phyloP scores from a whole-genome alignment of 768 basidiomycete species.

The Termitomyces sp. region DNA sequence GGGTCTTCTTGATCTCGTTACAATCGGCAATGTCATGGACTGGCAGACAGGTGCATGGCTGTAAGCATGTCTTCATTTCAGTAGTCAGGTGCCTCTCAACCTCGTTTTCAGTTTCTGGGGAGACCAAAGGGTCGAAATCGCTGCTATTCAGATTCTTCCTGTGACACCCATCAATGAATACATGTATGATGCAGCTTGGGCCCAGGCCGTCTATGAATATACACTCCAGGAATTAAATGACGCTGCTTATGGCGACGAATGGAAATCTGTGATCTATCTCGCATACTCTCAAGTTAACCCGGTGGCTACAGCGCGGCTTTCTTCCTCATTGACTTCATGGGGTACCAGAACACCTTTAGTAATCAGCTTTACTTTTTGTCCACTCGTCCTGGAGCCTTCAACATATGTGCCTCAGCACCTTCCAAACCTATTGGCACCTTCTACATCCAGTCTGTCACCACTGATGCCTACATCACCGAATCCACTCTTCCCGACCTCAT shows the following conservation, averaged over 20 bases:
- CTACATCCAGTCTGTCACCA: slow-evolving; percentile 25
- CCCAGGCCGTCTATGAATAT: slow-evolving; percentile 27
- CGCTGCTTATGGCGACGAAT: slow-evolving; percentile 27
- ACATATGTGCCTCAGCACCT: slow-evolving; percentile 26
- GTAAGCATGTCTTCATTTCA: slow-evolving; percentile 19
- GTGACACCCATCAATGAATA: slow-evolving; percentile 34
- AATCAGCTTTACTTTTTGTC: slow-evolving; percentile 32
- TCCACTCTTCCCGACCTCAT: slow-evolving; percentile 24
- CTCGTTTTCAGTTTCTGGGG: slow-evolving; percentile 30
- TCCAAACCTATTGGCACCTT: slow-evolving; percentile 31
- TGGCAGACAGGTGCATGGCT: slow-evolving; percentile 36
- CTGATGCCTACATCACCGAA: slow-evolving; percentile 23
- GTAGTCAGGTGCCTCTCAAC: neutral
- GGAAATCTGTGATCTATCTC: slow-evolving; percentile 34
- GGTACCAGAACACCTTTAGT: slow-evolving; percentile 32
- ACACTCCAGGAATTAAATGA: slow-evolving; percentile 26
- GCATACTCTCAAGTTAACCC: slow-evolving; percentile 30
- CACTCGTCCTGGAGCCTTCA: slow-evolving; percentile 28
- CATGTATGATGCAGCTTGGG: slow-evolving; percentile 32
- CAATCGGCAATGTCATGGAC: slow-evolving; percentile 37
- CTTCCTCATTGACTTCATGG: slow-evolving; percentile 30
- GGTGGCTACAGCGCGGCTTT: slow-evolving; percentile 25
- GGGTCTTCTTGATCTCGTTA: slow-evolving; percentile 27
- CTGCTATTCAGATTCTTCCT: slow-evolving; percentile 35
- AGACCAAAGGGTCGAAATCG: slow-evolving; percentile 29